Percentiles rank a stretch among this genome's conserved stretches.
Evolutionary conservation across 768 basidiomycete species (phyloP).

Genomic region (Lactarius deliciosus): DNA sequence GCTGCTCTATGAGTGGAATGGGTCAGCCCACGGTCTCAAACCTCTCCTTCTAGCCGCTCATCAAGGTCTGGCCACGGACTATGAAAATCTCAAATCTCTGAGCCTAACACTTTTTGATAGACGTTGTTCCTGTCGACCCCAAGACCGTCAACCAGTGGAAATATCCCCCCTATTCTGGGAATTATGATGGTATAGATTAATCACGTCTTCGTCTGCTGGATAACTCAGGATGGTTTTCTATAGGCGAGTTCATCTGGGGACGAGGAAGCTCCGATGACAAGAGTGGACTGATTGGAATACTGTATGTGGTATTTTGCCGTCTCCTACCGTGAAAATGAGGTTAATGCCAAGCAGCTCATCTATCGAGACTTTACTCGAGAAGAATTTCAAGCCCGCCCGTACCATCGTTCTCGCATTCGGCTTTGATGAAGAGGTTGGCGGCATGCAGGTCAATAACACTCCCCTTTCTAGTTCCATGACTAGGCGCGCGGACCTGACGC

Average conservation of each 20-base stretch:
- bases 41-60: constrained; percentile 55
- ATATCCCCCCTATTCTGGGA: constrained; percentile 62
- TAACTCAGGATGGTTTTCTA: background rate
- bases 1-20: constrained; percentile 61
- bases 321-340: background rate
- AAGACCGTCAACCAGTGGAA: constrained; percentile 56
- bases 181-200: constrained; percentile 48
- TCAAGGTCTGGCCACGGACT: constrained; percentile 40
- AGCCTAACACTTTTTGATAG: constrained; percentile 35
- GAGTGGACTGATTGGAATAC: constrained; percentile 36
- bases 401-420: constrained; percentile 36
- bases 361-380: constrained; percentile 41
- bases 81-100: no score
- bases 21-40: constrained; percentile 48
- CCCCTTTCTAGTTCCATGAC: background rate
- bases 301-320: constrained; percentile 30
- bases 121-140: constrained; percentile 67
- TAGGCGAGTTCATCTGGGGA: constrained; percentile 37
- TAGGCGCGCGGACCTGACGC: background rate
- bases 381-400: constrained; percentile 41
- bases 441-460: constrained; percentile 27
- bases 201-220: no score
- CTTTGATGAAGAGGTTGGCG: constrained; percentile 45
- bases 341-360: constrained; percentile 33
- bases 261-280: constrained; percentile 41